Base-by-base conservation (phyloP, 2,329 filamentous ascomycete genomes). In the Epichloe aotearoae region DNA sequence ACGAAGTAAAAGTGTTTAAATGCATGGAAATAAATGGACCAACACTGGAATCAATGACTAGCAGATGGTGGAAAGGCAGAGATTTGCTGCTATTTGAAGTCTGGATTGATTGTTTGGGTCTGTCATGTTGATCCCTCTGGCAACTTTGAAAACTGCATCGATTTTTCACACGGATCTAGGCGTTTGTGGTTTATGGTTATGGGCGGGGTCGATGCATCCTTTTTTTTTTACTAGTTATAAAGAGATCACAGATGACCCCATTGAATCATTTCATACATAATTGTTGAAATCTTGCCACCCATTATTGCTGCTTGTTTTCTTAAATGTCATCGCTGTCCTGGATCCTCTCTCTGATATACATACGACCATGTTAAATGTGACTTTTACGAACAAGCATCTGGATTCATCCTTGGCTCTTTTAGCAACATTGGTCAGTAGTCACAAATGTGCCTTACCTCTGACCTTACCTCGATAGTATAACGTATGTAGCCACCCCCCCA, bases 381-480 rank as follows among this genome's bases (percentile, higher is more conserved):
- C 40, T 41, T 39, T 36, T 38, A 53, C n/a, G 38, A 15, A 47
- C 30, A 40, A 20, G 14, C 19, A 44, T 43, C 20, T 19, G 5
- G 17, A 33, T 33, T 39, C 10, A 19, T 39, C 11, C 46, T 8
- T n/a, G 14, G 15, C 5, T n/a, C 7, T 15, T 34, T 44, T 40
- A 36, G 26, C 26, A 49, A n/a, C 17, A 47, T 20, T 56, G 59
- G 63, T 63, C 63, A 66, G 61, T 59, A 66, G 64, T 64, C 52
- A 65, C 52, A 65, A 60, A 59, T 64, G 67, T 59, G 62, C 63
- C 73, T 76, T 76, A 76, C 73, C 74, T 74, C 73, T 73, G 71
- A 75, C 72, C 71, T 74, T 75, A 74, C 73, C 72, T 74, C 62
- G 58, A 62, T 39, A 41, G 34, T 44, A 49, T n/a, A 20, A 34